Conservation (phyloP, 1,284 basidiomycete species). For the Neolentinus lepideus region DNA sequence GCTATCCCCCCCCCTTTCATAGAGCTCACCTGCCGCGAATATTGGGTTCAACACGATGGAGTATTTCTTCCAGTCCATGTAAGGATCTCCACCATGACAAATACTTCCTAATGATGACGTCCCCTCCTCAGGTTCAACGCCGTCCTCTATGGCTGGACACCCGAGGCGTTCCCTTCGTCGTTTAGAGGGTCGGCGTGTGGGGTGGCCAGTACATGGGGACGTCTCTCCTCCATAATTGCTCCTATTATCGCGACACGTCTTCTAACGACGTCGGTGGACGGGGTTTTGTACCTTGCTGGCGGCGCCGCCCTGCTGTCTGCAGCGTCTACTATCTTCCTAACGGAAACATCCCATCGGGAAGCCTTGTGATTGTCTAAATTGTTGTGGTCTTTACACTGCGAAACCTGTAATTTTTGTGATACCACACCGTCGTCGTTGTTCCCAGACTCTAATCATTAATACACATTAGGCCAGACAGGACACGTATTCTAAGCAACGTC, state of each 20-base stretch:
- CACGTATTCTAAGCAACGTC: not conserved
- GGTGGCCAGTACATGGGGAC: slow-evolving; percentile 11
- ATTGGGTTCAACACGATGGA: slow-evolving; percentile 13
- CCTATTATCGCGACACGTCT: slow-evolving; percentile 10
- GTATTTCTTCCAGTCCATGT: slow-evolving; percentile 7
- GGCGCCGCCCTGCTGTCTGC: slow-evolving; percentile 10
- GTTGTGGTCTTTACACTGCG: not conserved
- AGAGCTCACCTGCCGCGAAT: slow-evolving; percentile 7
- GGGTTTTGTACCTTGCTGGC: slow-evolving; percentile 9
- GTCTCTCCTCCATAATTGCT: slow-evolving; percentile 8
- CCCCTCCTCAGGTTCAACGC: slow-evolving; percentile 10
- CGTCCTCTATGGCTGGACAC: slow-evolving; percentile 12
- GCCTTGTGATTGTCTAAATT: not conserved
- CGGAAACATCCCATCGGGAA: slow-evolving; percentile 3
- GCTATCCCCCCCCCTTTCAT: not conserved
- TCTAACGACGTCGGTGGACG: slow-evolving; percentile 5
- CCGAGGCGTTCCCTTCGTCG: slow-evolving; percentile 12
- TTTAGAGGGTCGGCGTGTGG: slow-evolving; percentile 11
- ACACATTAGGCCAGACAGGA: not conserved
- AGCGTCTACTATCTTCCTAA: slow-evolving; percentile 7
- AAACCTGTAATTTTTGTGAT: not conserved
- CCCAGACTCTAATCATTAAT: not conserved
- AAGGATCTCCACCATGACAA: not conserved
- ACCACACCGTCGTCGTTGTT: too few species aligned
- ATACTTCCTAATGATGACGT: not conserved